Base-by-base conservation (phyloP, 2,329 filamentous ascomycete species). In the Sordariomycetes sp. region DNA sequence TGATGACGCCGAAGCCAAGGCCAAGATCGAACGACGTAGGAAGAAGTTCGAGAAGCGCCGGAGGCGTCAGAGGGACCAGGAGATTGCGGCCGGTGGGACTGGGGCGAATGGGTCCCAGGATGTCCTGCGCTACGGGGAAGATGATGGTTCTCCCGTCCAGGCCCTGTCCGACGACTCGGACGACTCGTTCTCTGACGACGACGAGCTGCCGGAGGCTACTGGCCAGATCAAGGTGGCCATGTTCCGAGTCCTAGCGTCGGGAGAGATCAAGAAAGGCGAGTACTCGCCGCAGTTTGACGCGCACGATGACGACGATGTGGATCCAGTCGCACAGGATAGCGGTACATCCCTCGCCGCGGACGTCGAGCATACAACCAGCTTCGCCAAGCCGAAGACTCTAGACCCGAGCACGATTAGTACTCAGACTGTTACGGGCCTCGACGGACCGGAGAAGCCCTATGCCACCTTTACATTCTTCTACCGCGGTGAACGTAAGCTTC, bases 381-480 rank as follows among this genome's bases (percentile, higher is more conserved):
- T 97, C 70, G 92, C 92, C 10, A 95, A 96, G 73, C 92, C 91
- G 15, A 97, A 96, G 77, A 87, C 90, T 1, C 78, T 96, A 56
- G 95, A 97, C 72, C 92, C 92, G 0, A 96, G 96, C 73, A 90
- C 90, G 2, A 99, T 99, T 67, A 97, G 91, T 67, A 99, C 94
- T 2, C 94, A 99, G 72, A 99, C 94, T 0, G 94, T 99, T n/a
- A 97, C 94, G 10, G 94, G 92, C 20, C 95, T 97, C 61, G 94
- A 99, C 69, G 89, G 90, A 0, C 90, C 91, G 22, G 92, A 97
- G 61, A 94, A 92, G 71, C 94, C 95, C 3, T 99, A 96, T 72
- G 94, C 94, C 3, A 86, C 89, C 10, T 99, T 99, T 70, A 97
- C 95, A 32, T 99, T 99, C 70, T 90, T 97, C 73, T 99, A 99